A percentile compares a stretch with the other conserved stretches of the same genome.
phyloP scores from a whole-genome alignment of 805 yeast genomes.

The Saturnispora zaruensis region DNA sequence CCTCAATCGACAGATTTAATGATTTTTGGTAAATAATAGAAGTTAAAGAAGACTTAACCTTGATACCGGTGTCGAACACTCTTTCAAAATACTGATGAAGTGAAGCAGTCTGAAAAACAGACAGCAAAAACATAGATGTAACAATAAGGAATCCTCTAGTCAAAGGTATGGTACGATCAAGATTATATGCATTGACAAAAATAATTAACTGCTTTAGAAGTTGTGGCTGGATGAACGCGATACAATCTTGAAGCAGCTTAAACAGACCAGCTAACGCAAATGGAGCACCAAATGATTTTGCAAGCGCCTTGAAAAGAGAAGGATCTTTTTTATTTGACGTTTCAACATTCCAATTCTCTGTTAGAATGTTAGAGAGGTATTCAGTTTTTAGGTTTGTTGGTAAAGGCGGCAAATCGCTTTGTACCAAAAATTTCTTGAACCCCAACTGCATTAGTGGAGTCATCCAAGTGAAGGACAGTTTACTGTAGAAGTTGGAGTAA shows the following conservation, averaged over 20 bases:
- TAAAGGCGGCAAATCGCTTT: slow-evolving; percentile 66
- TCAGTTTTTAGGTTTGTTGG: slow-evolving; percentile 59
- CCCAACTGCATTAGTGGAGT: slow-evolving; percentile 49
- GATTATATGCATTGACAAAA: slow-evolving; percentile 45
- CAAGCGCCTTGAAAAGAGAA: slow-evolving; percentile 38
- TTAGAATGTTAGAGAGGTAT: slow-evolving; percentile 41
- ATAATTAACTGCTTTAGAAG: slow-evolving; percentile 57
- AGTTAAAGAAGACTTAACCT: slow-evolving; percentile 60
- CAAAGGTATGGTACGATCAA: slow-evolving; percentile 45
- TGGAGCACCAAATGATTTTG: slow-evolving; percentile 67
- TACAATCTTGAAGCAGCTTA: slow-evolving; percentile 65
- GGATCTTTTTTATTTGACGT: slow-evolving; percentile 26
- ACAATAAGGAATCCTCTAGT: slow-evolving; percentile 73
- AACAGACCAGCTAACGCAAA: slow-evolving; percentile 63
- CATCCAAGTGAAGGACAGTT: slow-evolving; percentile 52
- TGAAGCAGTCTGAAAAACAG: slow-evolving; percentile 68
- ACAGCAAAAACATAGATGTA: slow-evolving; percentile 61
- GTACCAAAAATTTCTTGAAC: slow-evolving; percentile 35
- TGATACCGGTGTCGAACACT: slow-evolving; percentile 69
- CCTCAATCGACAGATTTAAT: slow-evolving; percentile 59
- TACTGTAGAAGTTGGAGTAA: slow-evolving; percentile 42
- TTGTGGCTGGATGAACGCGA: slow-evolving; percentile 86
- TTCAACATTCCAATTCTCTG: slow-evolving; percentile 54
- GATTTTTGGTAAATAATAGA: slow-evolving; percentile 63
- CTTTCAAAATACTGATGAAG: slow-evolving; percentile 74